phyloP scores from a whole-genome alignment of 2,329 filamentous ascomycete species.

The Diaporthe capsici region DNA sequence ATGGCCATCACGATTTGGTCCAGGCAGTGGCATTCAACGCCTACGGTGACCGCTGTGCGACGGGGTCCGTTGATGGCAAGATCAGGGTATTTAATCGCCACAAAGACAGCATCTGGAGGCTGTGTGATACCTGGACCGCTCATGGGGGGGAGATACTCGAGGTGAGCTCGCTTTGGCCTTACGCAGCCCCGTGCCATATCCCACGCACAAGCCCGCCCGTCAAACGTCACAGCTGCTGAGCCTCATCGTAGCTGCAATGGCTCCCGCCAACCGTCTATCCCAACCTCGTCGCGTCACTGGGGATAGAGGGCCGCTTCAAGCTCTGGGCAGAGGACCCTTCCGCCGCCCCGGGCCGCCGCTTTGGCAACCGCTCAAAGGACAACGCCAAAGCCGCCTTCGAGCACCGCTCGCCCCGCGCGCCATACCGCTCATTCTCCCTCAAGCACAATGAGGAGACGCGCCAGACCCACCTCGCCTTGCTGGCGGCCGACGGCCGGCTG shows the following conservation, averaged over 20 bases:
- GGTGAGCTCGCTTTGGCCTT: constrained; percentile 64
- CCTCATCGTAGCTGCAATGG: constrained; percentile 82
- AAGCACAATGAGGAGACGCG: constrained; percentile 83
- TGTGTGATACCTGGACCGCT: constrained; percentile 90
- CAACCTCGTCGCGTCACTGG: constrained; percentile 87
- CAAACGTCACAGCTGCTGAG: constrained; percentile 41
- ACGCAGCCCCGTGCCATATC: background rate
- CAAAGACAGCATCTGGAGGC: constrained; percentile 81
- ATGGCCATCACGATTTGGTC: constrained; percentile 85
- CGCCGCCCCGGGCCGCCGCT: constrained; percentile 84
- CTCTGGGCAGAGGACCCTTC: constrained; percentile 93
- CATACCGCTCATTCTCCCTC: constrained; percentile 87
- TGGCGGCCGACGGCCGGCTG: constrained; percentile 85
- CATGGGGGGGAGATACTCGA: constrained; percentile 93
- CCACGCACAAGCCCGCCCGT: background rate
- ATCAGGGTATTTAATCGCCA: constrained; percentile 93
- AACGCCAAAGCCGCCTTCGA: constrained; percentile 67
- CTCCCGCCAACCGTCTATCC: constrained; percentile 90
- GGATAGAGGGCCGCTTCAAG: constrained; percentile 90
- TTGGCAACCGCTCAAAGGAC: constrained; percentile 72
- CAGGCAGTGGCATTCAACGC: constrained; percentile 91
- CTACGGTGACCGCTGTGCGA: constrained; percentile 92
- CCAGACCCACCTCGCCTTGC: constrained; percentile 87
- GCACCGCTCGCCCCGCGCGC: constrained; percentile 70
- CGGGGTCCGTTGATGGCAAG: constrained; percentile 91